These are phyloP conservation scores for Candida piceae DNA, from an alignment of 805 yeast genomes.

Conservation along the genomic window DNA sequence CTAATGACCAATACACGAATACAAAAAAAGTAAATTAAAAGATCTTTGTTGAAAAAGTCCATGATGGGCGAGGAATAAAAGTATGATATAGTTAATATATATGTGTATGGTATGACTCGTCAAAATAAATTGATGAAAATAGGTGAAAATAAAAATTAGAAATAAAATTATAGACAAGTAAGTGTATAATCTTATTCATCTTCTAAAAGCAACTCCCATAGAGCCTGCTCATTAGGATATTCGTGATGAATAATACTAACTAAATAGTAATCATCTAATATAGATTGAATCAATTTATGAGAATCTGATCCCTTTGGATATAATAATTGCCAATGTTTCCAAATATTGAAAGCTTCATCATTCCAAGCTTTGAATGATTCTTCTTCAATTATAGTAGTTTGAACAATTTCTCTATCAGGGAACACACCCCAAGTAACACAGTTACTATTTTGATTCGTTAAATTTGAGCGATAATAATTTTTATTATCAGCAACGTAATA, in stretches of 20 bases:
- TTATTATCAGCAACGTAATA: slow-evolving; percentile 68
- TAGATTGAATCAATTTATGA: slow-evolving; percentile 53
- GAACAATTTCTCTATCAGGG: slow-evolving; percentile 83
- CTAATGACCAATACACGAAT: too few species aligned
- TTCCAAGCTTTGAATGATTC: slow-evolving; percentile 95
- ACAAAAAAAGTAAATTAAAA: too few species aligned
- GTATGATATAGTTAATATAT: too few species aligned
- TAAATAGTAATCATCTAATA: slow-evolving; percentile 61
- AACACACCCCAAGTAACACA: slow-evolving; percentile 99
- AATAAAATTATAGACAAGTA: too few species aligned
- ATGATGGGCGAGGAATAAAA: too few species aligned
- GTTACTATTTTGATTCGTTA: slow-evolving; percentile 51
- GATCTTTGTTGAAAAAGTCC: too few species aligned
- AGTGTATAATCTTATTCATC: slow-evolving; percentile 5
- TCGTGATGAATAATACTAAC: slow-evolving; percentile 90
- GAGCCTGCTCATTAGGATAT: slow-evolving; percentile 61
- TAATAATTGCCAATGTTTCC: slow-evolving; percentile 88
- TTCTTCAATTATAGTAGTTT: slow-evolving; percentile 86
- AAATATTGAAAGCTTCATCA: slow-evolving; percentile 88
- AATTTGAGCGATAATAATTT: slow-evolving; percentile 57
- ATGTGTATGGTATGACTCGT: too few species aligned
- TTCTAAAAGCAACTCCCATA: slow-evolving; percentile 63
- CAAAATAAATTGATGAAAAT: too few species aligned
- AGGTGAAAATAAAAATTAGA: too few species aligned
- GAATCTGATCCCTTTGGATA: slow-evolving; percentile 56